Base-by-base conservation (phyloP, 2,329 filamentous ascomycete genomes). In the Nigrograna mackinnonii region DNA sequence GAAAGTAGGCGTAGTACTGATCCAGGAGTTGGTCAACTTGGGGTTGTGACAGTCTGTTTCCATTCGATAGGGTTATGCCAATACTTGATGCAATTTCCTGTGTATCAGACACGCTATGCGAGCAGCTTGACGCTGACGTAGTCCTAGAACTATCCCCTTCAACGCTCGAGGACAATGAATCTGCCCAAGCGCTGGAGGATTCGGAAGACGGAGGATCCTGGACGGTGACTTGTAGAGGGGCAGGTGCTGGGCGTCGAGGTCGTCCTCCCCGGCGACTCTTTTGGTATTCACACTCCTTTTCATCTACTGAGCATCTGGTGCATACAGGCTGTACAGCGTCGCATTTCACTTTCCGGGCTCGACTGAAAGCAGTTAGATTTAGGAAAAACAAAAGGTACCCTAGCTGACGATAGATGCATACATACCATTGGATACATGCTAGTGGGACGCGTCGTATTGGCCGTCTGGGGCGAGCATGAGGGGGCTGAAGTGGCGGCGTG, bases 1-100 rank as follows among this genome's bases (percentile, higher is more conserved):
- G 53, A 22, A 57, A 58, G 43, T 44, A 50, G 3, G 33, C 36
- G 26, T 56, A 58, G 36, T 55, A 58, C 21, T 47, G 45, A 6
- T 41, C 43, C 17, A 58, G 26, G 4, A 58, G 44, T 21, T 52
- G 47, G 12, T 55, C 54, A 4, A 41, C 38, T 20, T 52, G 41
- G 11, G 13, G 30, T 11, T 35, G 35, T 16, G 39, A 41, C 17
- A 47, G 33, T 21, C 22, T 36, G 4, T 24, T 28, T 14, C 37
- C 34, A n/a, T 11, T 21, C 1, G 39, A 21, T n/a, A 31, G 20
- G 2, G 37, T 6, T 5, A 28, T 35, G 13, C 46, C 41, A 5
- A 36, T 20, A 16, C 18, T 38, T 9, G 40, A 28, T 18, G 22
- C 35, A 18, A 34, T 16, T n/a, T 56, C 48, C 2, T 43, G 28